Percentiles rank a stretch among this genome's conserved stretches.
These are phyloP conservation scores for Aureobasidium sp. DNA, from an alignment of 2,329 filamentous ascomycete species.

Conservation along the genomic window DNA sequence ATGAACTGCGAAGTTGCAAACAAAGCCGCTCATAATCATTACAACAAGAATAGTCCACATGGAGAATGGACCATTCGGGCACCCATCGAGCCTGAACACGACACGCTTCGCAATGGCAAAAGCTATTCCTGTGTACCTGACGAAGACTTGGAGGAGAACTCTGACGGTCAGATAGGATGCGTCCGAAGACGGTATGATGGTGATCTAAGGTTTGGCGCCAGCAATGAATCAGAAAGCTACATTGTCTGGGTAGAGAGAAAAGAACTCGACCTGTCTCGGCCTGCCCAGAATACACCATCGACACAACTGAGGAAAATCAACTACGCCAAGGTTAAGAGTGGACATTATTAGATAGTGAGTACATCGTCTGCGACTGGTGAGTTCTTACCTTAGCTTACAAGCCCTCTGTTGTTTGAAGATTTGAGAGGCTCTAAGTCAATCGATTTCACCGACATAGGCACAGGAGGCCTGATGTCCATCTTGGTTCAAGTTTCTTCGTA, in stretches of 20 bases:
- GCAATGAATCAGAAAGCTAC: background rate
- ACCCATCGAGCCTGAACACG: background rate
- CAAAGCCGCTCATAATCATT: background rate
- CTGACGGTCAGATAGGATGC: background rate
- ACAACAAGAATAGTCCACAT: background rate
- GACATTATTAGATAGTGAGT: too few species aligned
- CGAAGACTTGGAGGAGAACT: background rate
- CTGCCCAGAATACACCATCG: too few species aligned
- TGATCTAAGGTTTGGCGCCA: background rate
- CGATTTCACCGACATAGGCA: too few species aligned
- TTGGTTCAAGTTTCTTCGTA: too few species aligned
- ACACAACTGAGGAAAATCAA: too few species aligned
- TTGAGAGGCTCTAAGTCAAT: too few species aligned
- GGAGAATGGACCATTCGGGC: background rate
- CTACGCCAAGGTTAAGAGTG: accelerated
- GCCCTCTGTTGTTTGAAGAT: too few species aligned
- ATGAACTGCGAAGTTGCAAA: background rate
- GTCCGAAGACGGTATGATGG: background rate
- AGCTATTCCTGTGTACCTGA: background rate
- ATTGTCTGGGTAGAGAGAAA: background rate
- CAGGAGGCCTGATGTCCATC: too few species aligned
- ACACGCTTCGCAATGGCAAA: background rate
- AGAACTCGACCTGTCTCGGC: background rate
- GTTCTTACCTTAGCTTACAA: too few species aligned
- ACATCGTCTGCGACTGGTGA: too few species aligned